Evolutionary conservation across 495 filamentous ascomycete species (phyloP), one percentile per base, ranked within the genome.

Genomic region (Ascodesmis nigricans): DNA sequence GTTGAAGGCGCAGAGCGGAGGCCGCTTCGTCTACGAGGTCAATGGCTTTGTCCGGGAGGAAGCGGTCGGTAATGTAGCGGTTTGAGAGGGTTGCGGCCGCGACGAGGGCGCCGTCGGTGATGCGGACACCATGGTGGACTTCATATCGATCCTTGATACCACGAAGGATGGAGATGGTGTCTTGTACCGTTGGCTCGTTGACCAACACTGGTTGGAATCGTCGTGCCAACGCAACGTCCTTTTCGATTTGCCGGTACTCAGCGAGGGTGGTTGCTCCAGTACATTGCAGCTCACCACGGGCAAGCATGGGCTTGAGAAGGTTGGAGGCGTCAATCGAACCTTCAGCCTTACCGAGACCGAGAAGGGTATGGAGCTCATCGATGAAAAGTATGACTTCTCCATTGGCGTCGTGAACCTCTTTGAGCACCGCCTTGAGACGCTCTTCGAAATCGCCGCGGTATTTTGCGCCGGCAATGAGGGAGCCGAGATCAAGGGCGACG

Each of bases 361-460:
- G 70, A 1, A 97, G 60, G 6, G 73, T 83, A 48, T 97, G 87
- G 31, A 95, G 64, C 53, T 95, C 90, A 50, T 97, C 87, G 28
- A 97, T 77, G 55, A 97, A 95, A 4, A 97, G 60, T 25, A 97
- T 92, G 3, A 92, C 71, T 27, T 73, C 70, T 13, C 87, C 87
- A 21, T 91, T 63, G 2, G 87, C 77, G 33, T 90, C 71, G 47
- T 84, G 68, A 4, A 92, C 81, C 50, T 95, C 87, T 46, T 75
- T 83, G 38, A 97, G 53, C 7, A 95, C 80, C 33, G 45, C 49
- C 54, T 97, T 97, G 28, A 95, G 50, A 21, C 87, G 67, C 50
- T 97, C 87, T 52, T 97, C 87, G 38, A 97, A 95, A 44, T 97
- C 87, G 32, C 87, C 87, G 31, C 87, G 61, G 41, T 83, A 97